A percentile compares a stretch with the other conserved stretches of the same genome.
Evolutionary conservation across 176 grass and related monocot genomes (phyloP).

Genomic region (Puya raimondii): DNA sequence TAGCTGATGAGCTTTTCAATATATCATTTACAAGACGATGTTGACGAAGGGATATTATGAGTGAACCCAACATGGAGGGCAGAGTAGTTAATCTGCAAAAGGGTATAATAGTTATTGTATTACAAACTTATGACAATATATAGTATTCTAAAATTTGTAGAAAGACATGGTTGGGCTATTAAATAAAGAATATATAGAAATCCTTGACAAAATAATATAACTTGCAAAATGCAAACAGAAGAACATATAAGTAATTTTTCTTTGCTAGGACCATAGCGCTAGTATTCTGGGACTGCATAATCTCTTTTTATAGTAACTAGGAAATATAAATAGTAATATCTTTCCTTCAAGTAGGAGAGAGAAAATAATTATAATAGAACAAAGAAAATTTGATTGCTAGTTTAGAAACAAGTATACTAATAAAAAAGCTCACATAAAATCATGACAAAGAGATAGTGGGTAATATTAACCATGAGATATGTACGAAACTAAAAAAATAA

Average conservation of each 20-base stretch:
- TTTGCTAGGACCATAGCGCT: too few species aligned
- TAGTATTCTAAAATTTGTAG: background rate
- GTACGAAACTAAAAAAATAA: too few species aligned
- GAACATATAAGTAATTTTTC: too few species aligned
- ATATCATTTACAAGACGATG: constrained; percentile 67
- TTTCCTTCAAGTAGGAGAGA: too few species aligned
- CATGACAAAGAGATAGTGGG: background rate
- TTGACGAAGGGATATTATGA: constrained; percentile 60
- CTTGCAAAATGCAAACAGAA: background rate
- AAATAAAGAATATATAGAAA: background rate
- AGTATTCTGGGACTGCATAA: too few species aligned
- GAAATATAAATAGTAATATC: too few species aligned
- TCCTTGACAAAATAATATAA: background rate
- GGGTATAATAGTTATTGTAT: constrained; percentile 6
- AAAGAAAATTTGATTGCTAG: too few species aligned
- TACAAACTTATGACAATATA: background rate
- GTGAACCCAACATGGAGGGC: constrained; percentile 46
- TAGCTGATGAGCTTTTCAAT: constrained; percentile 46
- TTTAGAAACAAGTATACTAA: background rate
- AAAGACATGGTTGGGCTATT: background rate
- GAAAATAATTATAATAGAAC: too few species aligned
- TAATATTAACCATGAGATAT: background rate
- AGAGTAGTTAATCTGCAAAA: constrained; percentile 67
- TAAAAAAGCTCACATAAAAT: constrained; percentile 5
- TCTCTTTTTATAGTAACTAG: too few species aligned